Evolutionary conservation across 305 asterid genomes (phyloP).

Genomic region (Fraxinus paxiana): DNA sequence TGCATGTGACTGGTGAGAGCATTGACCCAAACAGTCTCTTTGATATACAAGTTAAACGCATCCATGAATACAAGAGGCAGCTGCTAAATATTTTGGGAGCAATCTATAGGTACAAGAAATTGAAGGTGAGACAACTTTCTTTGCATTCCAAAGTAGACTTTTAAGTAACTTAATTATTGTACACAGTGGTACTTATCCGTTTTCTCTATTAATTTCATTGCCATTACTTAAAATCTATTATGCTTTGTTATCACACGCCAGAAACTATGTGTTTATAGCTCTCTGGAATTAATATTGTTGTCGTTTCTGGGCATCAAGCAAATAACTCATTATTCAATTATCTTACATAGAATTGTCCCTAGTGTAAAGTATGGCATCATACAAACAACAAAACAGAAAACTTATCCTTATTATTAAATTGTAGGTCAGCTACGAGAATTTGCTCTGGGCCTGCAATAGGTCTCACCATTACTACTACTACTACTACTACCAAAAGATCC

Average conservation of each 20-base stretch:
- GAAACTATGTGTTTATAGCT: neutral
- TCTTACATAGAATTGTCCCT: neutral
- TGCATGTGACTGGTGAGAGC: constrained; percentile 72
- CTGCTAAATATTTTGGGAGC: constrained; percentile 85
- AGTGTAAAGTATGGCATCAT: neutral
- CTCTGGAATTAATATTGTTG: neutral
- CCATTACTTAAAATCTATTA: neutral
- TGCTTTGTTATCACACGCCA: constrained; percentile 1
- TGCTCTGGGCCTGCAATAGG: neutral
- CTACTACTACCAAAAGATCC: neutral
- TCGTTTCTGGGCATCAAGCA: neutral
- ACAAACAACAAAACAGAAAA: neutral
- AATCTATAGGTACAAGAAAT: constrained; percentile 91
- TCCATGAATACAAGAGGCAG: constrained; percentile 98
- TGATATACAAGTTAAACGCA: constrained; percentile 97
- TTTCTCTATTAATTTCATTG: neutral
- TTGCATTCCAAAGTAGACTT: constrained; percentile 13
- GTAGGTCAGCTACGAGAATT: neutral
- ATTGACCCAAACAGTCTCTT: constrained; percentile 83
- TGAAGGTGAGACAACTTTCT: constrained; percentile 64
- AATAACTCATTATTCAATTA: neutral
- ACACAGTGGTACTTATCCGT: neutral
- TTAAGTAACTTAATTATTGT: constrained; percentile 7
- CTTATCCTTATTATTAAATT: neutral
- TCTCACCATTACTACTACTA: neutral